These are phyloP conservation scores for Calamus simplicifolius DNA, from an alignment of 176 grass and related monocot species.

Conservation along the genomic window DNA sequence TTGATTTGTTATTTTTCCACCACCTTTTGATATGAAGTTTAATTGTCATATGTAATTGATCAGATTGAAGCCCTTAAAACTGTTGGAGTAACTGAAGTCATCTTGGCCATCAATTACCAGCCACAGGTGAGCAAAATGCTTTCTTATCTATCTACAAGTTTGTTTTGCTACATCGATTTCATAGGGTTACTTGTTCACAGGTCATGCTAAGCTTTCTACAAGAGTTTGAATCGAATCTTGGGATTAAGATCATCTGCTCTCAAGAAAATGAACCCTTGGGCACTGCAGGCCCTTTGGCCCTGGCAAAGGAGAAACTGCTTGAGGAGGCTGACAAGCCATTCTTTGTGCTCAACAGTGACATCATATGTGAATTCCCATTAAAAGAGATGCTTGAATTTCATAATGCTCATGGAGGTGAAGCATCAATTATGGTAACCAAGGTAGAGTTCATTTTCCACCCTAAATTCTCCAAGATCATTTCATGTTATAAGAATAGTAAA, in stretches of 20 bases:
- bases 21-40: background rate
- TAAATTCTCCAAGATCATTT: background rate
- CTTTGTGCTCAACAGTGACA: constrained; percentile 11
- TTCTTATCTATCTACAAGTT: no score
- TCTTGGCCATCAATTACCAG: constrained; percentile 15
- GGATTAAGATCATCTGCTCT: constrained; percentile 13
- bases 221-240: constrained; percentile 4
- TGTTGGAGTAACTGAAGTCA: constrained; percentile 8
- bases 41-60: background rate
- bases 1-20: background rate
- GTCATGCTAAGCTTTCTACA: constrained; percentile 11
- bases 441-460: background rate
- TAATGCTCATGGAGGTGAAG: constrained; percentile 6
- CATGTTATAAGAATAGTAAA: no score
- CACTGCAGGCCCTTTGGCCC: constrained; percentile 9
- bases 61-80: constrained; percentile 7
- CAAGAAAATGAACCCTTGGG: constrained; percentile 16
- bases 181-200: background rate
- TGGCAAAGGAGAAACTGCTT: constrained; percentile 15
- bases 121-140: constrained; percentile 4
- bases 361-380: constrained; percentile 2
- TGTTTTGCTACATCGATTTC: no score
- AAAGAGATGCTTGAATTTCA: constrained; percentile 1
- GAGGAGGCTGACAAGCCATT: constrained; percentile 2
- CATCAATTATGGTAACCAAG: constrained; percentile 10